Conservation (phyloP, 441 rosid species). For the Raphanus hybrid region DNA sequence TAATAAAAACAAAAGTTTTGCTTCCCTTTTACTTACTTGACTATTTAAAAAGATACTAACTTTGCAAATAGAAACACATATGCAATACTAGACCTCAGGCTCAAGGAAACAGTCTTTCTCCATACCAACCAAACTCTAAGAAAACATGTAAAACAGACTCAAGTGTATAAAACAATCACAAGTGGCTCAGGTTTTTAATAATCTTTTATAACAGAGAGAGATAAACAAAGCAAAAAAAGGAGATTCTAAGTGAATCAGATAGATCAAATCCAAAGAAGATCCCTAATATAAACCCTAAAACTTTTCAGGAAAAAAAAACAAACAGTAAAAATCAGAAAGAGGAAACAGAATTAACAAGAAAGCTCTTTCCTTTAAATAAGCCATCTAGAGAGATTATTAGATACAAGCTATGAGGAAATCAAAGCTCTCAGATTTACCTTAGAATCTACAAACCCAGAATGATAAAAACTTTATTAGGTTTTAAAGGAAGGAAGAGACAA, state of each 20-base stretch:
- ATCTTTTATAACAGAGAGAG: background rate
- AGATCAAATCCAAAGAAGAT: conserved; percentile 19
- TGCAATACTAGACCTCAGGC: conserved; percentile 1
- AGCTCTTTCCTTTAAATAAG: background rate
- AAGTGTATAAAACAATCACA: conserved; percentile 8
- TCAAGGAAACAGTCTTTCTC: conserved; percentile 13
- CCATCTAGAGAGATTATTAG: background rate
- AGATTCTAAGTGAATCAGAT: conserved; percentile 31
- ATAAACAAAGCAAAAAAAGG: conserved; percentile 17
- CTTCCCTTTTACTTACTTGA: background rate
- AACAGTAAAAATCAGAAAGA: background rate
- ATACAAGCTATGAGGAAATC: background rate
- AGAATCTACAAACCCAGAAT: conserved; percentile 14
- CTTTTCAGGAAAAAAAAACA: background rate
- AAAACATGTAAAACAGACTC: conserved; percentile 1
- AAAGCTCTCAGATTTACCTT: conserved; percentile 25
- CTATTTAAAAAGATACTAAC: conserved; percentile 17
- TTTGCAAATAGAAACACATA: background rate
- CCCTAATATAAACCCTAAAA: conserved; percentile 18
- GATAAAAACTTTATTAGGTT: background rate
- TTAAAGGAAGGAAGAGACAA: background rate
- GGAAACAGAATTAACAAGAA: background rate
- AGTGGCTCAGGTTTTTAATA: conserved; percentile 10
- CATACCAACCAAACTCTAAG: conserved; percentile 12
- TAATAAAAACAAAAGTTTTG: background rate